These are phyloP conservation scores for Deuterostichococcus epilithicus DNA, from an alignment of 139 green algal genomes.

Conservation along the genomic window DNA sequence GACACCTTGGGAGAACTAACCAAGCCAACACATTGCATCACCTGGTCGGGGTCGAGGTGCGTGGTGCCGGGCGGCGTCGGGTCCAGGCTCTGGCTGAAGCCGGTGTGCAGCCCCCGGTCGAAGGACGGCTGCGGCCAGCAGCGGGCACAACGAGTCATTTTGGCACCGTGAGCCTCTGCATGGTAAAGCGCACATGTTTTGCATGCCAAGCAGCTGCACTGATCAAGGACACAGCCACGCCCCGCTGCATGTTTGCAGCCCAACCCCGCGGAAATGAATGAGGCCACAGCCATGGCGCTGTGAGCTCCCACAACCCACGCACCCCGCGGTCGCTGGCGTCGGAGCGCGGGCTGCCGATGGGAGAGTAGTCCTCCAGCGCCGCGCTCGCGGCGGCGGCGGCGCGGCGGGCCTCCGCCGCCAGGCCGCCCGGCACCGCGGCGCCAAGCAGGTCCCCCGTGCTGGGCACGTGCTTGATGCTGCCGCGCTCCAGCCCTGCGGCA, in stretches of 20 bases:
- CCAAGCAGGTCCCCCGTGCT: conserved; percentile 54
- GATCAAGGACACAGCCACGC: too few relatives aligned
- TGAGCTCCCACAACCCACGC: background rate
- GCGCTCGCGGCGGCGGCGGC: too few relatives aligned
- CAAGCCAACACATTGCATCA: background rate
- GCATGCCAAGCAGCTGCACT: too few relatives aligned
- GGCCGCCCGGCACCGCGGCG: background rate
- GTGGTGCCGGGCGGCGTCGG: background rate
- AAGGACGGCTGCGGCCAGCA: background rate
- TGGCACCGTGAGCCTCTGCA: too few relatives aligned
- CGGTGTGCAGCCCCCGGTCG: background rate
- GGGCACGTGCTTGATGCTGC: conserved; percentile 60
- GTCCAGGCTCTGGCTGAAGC: background rate
- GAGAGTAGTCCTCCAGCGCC: background rate
- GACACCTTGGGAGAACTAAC: background rate
- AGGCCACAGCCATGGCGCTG: too few relatives aligned
- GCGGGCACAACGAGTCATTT: too few relatives aligned
- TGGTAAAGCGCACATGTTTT: too few relatives aligned
- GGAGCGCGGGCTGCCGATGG: background rate
- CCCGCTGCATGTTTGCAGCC: too few relatives aligned
- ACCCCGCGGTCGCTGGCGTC: background rate
- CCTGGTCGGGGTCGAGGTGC: background rate
- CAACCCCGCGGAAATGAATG: too few relatives aligned
- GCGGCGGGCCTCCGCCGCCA: background rate
- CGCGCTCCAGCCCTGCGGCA: conserved; percentile 46